Percentiles rank a stretch among this genome's conserved stretches.
phyloP scores from a whole-genome alignment of 2,329 filamentous ascomycete species.

The Anisogramma anomala region DNA sequence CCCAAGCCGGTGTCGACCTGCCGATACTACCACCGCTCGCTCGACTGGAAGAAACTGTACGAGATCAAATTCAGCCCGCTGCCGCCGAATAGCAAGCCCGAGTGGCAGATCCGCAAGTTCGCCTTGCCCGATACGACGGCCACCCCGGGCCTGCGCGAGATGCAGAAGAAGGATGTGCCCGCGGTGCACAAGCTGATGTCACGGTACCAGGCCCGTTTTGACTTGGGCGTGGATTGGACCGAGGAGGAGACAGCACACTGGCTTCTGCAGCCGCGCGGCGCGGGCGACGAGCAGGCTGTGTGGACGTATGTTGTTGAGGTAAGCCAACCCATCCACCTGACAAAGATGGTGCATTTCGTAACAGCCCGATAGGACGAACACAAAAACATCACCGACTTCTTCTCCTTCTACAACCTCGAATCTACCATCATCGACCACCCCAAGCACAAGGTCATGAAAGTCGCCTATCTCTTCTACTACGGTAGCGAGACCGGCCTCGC shows the following conservation, averaged over 20 bases:
- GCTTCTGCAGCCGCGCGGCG: conserved; percentile 60
- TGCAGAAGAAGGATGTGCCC: conserved; percentile 69
- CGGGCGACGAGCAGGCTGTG: conserved; percentile 64
- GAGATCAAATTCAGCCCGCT: conserved; percentile 90
- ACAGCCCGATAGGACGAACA: conserved; percentile 37
- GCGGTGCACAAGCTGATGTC: conserved; percentile 63
- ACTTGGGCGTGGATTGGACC: conserved; percentile 72
- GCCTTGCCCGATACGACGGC: conserved; percentile 63
- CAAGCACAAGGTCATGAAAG: conserved; percentile 68
- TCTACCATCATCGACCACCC: conserved; percentile 78
- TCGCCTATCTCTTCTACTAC: conserved; percentile 97
- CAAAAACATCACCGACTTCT: conserved; percentile 85
- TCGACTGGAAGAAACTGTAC: conserved; percentile 94
- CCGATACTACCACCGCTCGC: conserved; percentile 84
- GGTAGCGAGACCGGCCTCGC: conserved; percentile 68
- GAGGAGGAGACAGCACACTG: conserved; percentile 78
- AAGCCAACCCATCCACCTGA: conserved; percentile 16
- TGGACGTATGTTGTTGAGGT: conserved; percentile 90
- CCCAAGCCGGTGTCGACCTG: conserved; percentile 88
- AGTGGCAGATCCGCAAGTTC: conserved; percentile 78
- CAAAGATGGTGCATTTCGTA: background rate
- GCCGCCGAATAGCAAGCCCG: conserved; percentile 70
- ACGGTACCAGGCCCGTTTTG: conserved; percentile 67
- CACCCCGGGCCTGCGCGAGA: conserved; percentile 64
- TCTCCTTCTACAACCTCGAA: conserved; percentile 93